Evolutionary conservation across 148 eudicot species (phyloP).

Genomic region (Silene conica): DNA sequence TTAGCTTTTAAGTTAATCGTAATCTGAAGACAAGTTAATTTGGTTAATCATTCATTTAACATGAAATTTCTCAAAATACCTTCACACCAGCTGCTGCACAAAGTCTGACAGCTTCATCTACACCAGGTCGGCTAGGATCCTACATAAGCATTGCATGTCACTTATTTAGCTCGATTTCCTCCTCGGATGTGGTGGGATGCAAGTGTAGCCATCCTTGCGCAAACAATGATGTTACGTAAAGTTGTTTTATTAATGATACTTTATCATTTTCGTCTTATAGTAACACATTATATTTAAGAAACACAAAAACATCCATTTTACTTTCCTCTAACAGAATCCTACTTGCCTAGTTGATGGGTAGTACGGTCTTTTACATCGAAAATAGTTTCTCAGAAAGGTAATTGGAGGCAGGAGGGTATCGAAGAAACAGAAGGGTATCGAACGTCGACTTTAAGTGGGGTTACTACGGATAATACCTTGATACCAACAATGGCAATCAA

Average conservation of each 20-base stretch:
- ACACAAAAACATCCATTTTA: too few species aligned
- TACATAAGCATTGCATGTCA: slow-evolving; percentile 28
- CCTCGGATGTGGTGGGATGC: too few species aligned
- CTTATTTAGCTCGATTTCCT: neutral
- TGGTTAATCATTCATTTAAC: neutral
- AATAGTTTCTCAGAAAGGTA: too few species aligned
- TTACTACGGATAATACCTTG: slow-evolving; percentile 39
- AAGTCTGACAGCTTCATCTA: slow-evolving; percentile 67
- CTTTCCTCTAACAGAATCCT: too few species aligned
- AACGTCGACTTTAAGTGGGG: neutral
- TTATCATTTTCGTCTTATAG: too few species aligned
- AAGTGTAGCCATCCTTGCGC: neutral
- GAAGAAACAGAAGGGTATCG: too few species aligned
- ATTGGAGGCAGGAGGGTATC: too few species aligned
- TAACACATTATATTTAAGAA: too few species aligned
- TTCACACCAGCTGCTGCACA: slow-evolving; percentile 80
- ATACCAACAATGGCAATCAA: slow-evolving; percentile 83
- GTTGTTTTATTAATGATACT: neutral
- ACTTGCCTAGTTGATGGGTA: too few species aligned
- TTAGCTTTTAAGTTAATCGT: neutral
- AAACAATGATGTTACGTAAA: neutral
- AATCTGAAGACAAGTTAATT: neutral
- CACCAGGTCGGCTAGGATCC: slow-evolving; percentile 98
- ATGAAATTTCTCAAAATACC: slow-evolving; percentile 33
- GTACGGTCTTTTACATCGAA: too few species aligned